Percentiles rank a stretch among this genome's conserved stretches.
Conservation (phyloP, 495 filamentous ascomycete species). For the Hypoxylon intermedium region DNA sequence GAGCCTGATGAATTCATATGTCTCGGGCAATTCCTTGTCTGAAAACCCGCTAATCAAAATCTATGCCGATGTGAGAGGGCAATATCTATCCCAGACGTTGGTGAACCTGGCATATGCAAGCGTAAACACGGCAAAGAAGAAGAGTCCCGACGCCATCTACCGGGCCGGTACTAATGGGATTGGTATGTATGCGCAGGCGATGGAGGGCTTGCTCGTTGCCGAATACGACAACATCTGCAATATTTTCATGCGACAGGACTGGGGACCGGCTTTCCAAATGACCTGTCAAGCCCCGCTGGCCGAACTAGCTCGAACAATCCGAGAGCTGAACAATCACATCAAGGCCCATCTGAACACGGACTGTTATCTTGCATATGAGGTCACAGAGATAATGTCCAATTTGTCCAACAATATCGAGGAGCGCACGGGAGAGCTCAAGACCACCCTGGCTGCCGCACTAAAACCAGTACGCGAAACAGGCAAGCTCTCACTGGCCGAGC, state of each 20-base stretch:
- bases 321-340: conserved; percentile 89
- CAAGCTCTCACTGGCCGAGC: conserved; percentile 80
- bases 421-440: conserved; percentile 85
- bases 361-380: conserved; percentile 95
- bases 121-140: conserved; percentile 84
- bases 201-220: conserved; percentile 83
- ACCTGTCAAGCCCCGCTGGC: conserved; percentile 78
- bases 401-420: conserved; percentile 80
- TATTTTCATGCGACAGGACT: conserved; percentile 85
- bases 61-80: conserved; percentile 83
- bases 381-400: conserved; percentile 86
- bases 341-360: conserved; percentile 86
- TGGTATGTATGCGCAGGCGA: conserved; percentile 82
- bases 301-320: conserved; percentile 84
- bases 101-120: conserved; percentile 87
- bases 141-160: conserved; percentile 80
- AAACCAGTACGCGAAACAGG: conserved; percentile 91
- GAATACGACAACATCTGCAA: conserved; percentile 88
- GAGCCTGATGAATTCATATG: conserved; percentile 60
- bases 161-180: conserved; percentile 92
- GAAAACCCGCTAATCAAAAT: conserved; percentile 72
- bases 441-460: conserved; percentile 79
- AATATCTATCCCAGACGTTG: conserved; percentile 79
- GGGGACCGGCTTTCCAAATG: conserved; percentile 74
- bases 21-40: conserved; percentile 59